Evolutionary conservation across 257 asterid genomes (phyloP).

Genomic region (Catharanthus roseus): DNA sequence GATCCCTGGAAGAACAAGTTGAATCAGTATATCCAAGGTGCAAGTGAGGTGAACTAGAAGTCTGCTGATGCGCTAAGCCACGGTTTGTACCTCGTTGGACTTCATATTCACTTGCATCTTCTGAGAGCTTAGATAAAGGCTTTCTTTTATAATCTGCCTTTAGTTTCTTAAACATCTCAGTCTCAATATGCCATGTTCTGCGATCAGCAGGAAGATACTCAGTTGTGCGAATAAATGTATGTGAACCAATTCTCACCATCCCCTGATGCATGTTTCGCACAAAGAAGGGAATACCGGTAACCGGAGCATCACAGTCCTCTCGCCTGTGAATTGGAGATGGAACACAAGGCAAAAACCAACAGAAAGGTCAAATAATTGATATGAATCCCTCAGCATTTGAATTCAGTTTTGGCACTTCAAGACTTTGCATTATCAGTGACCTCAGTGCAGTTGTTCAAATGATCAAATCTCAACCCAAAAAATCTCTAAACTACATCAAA

Average conservation of each 20-base stretch:
- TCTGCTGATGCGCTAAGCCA: neutral
- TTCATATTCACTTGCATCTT: conserved; percentile 5
- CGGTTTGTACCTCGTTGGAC: neutral
- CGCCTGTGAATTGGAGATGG: conserved; percentile 35
- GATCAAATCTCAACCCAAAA: neutral
- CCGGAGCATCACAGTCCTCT: conserved; percentile 37
- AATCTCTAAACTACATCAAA: neutral
- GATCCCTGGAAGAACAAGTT: conserved; percentile 10
- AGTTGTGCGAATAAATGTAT: neutral
- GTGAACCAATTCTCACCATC: no score
- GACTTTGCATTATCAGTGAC: neutral
- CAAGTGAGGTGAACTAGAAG: conserved; percentile 1
- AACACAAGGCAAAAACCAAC: conserved; percentile 7
- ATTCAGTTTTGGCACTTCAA: neutral
- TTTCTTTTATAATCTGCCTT: neutral
- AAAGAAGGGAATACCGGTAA: conserved; percentile 23
- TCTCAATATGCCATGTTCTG: conserved; percentile 10
- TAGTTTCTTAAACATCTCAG: neutral
- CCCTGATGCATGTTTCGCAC: conserved; percentile 9
- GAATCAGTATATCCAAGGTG: neutral
- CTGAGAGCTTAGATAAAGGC: neutral
- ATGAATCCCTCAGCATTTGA: neutral
- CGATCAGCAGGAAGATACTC: neutral
- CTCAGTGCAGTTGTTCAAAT: neutral
- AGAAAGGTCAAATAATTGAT: conserved; percentile 5